Percentiles rank a stretch among this genome's conserved stretches.
Evolutionary conservation across 164 flowering plant species (phyloP).

Genomic region (Vitis labrusca): DNA sequence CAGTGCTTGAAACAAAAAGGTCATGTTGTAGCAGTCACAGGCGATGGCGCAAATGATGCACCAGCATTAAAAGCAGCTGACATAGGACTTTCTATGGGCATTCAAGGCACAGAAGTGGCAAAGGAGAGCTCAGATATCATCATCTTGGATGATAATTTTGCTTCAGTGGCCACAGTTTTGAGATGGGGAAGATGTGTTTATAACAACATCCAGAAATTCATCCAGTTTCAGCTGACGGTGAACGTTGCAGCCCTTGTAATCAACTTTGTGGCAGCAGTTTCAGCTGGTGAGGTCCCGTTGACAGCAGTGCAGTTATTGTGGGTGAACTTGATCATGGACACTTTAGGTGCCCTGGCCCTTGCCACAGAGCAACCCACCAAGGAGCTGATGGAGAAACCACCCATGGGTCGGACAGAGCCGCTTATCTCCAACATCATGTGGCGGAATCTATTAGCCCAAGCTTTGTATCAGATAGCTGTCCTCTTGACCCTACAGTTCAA

Average conservation of each 20-base stretch:
- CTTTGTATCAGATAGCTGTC: conserved; percentile 44
- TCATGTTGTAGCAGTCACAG: conserved; percentile 70
- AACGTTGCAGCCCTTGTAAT: conserved; percentile 62
- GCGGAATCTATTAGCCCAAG: conserved; percentile 62
- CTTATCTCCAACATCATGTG: conserved; percentile 69
- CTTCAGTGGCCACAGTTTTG: conserved; percentile 49
- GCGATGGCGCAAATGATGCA: conserved; percentile 68
- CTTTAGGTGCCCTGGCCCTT: conserved; percentile 61
- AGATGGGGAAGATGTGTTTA: conserved; percentile 69
- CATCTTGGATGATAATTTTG: conserved; percentile 61
- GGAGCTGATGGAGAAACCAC: conserved; percentile 53
- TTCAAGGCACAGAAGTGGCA: conserved; percentile 68
- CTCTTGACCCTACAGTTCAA: conserved; percentile 48
- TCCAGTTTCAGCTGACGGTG: conserved; percentile 73
- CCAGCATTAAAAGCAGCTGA: conserved; percentile 59
- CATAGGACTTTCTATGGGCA: conserved; percentile 68
- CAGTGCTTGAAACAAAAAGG: conserved; percentile 60
- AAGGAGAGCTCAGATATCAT: conserved; percentile 70
- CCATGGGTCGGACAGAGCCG: conserved; percentile 52
- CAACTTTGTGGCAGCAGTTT: conserved; percentile 61
- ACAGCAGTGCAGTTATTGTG: conserved; percentile 64
- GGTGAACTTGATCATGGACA: conserved; percentile 81
- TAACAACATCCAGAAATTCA: conserved; percentile 68
- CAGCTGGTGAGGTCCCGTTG: conserved; percentile 60
- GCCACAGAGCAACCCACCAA: conserved; percentile 62